These are phyloP conservation scores for Rutstroemia sp. DNA, from an alignment of 2,329 filamentous ascomycete genomes.

Conservation along the genomic window DNA sequence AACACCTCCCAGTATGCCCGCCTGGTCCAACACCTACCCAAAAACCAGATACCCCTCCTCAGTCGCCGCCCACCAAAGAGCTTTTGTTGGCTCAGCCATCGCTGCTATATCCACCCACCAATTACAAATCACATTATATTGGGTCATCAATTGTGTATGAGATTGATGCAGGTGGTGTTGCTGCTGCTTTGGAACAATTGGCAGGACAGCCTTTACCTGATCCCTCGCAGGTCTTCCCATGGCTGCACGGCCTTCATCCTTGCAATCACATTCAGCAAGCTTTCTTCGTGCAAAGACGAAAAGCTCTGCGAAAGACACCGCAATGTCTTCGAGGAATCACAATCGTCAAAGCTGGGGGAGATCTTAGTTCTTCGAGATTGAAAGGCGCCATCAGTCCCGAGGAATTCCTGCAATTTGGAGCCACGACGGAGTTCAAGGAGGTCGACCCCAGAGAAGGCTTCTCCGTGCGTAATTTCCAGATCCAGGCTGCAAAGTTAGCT, in stretches of 20 bases:
- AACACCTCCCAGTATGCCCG: slow-evolving; percentile 85
- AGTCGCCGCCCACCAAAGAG: slow-evolving; percentile 55
- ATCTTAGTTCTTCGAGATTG: slow-evolving; percentile 65
- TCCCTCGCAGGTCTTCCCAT: slow-evolving; percentile 83
- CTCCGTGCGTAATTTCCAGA: slow-evolving; percentile 94
- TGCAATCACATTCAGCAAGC: slow-evolving; percentile 82
- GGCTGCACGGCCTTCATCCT: slow-evolving; percentile 88
- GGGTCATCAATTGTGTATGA: slow-evolving; percentile 58
- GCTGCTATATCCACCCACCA: slow-evolving; percentile 66
- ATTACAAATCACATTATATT: slow-evolving; percentile 46
- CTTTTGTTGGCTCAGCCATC: slow-evolving; percentile 54
- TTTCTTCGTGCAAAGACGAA: slow-evolving; percentile 78
- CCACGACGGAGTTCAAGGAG: slow-evolving; percentile 55
- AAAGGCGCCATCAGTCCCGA: slow-evolving; percentile 81
- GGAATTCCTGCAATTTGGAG: slow-evolving; percentile 56
- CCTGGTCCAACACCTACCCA: slow-evolving; percentile 58
- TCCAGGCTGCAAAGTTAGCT: slow-evolving; percentile 83
- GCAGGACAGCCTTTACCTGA: slow-evolving; percentile 77
- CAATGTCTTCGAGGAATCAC: slow-evolving; percentile 74
- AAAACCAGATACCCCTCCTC: slow-evolving; percentile 53
- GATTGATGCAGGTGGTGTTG: slow-evolving; percentile 61
- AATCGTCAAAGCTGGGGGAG: slow-evolving; percentile 81
- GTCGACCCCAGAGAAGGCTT: slow-evolving; percentile 85
- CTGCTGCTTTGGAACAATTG: slow-evolving; percentile 66
- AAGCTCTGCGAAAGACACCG: slow-evolving; percentile 61